Evolutionary conservation across 2,329 filamentous ascomycete genomes (phyloP).

Genomic region (Fusarium staphyleae): DNA sequence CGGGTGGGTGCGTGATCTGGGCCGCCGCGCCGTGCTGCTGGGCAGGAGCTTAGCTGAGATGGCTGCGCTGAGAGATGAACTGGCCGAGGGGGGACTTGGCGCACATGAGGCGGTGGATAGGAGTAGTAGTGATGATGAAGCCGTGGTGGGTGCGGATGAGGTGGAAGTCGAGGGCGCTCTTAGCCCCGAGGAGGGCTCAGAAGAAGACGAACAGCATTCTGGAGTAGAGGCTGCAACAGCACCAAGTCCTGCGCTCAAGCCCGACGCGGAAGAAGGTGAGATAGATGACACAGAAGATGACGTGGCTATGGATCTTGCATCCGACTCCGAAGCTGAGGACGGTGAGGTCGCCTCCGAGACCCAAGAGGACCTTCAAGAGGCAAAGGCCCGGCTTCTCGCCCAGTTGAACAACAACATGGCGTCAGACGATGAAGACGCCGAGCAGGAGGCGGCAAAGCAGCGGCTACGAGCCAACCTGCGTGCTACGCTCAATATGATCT

Average conservation of each 20-base stretch:
- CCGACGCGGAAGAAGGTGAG: slow-evolving; percentile 38
- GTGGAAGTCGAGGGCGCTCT: slow-evolving; percentile 42
- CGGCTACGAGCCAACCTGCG: slow-evolving; percentile 60
- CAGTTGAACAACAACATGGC: slow-evolving; percentile 47
- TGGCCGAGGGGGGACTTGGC: slow-evolving; percentile 51
- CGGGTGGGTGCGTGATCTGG: slow-evolving; percentile 78
- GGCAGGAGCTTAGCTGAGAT: slow-evolving; percentile 62
- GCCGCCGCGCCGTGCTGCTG: slow-evolving; percentile 74
- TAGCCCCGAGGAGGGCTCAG: slow-evolving; percentile 22
- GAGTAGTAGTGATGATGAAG: slow-evolving; percentile 50
- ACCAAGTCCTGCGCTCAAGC: slow-evolving; percentile 2
- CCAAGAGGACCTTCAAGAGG: slow-evolving; percentile 54
- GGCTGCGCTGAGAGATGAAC: slow-evolving; percentile 54
- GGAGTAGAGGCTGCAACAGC: neutral
- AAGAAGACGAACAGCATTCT: slow-evolving; percentile 12
- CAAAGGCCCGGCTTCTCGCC: slow-evolving; percentile 57
- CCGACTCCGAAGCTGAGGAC: slow-evolving; percentile 48
- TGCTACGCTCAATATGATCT: slow-evolving; percentile 89
- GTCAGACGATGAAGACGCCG: slow-evolving; percentile 38
- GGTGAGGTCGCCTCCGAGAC: slow-evolving; percentile 42
- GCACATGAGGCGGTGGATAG: slow-evolving; percentile 57
- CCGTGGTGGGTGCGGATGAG: slow-evolving; percentile 45
- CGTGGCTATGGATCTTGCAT: slow-evolving; percentile 54
- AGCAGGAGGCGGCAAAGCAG: slow-evolving; percentile 41
- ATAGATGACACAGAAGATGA: slow-evolving; percentile 44